Conservation (phyloP, 495 filamentous ascomycete genomes). For the Penicillium dipodomyicola region DNA sequence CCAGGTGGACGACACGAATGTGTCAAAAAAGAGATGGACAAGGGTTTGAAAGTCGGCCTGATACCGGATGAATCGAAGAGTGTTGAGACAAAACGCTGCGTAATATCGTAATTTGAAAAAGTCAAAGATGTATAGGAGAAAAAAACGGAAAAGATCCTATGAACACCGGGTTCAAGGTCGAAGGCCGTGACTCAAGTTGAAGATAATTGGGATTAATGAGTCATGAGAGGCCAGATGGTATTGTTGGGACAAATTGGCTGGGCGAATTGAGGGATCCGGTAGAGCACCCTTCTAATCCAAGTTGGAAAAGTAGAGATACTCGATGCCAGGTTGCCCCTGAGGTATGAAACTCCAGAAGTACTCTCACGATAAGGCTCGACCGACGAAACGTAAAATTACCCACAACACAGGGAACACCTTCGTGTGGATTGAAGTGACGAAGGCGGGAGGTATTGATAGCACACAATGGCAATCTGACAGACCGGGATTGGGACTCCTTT, state of each 20-base stretch:
- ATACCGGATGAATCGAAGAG: constrained; percentile 26
- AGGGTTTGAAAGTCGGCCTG: constrained; percentile 22
- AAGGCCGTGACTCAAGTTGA: constrained; percentile 37
- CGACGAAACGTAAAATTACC: constrained; percentile 18
- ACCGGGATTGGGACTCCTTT: constrained; percentile 3
- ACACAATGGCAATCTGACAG: background rate
- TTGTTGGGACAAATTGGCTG: background rate
- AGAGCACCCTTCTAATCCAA: constrained; percentile 40
- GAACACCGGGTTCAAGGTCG: constrained; percentile 46
- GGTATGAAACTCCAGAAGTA: constrained; percentile 31
- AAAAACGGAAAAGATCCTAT: constrained; percentile 32
- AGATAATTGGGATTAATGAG: constrained; percentile 38
- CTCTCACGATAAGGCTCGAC: constrained; percentile 24
- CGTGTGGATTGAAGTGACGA: constrained; percentile 7
- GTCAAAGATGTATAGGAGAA: constrained; percentile 32
- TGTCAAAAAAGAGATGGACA: constrained; percentile 42
- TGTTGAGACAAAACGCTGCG: constrained; percentile 44
- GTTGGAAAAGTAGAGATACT: constrained; percentile 38
- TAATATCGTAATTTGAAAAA: constrained; percentile 46
- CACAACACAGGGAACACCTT: constrained; percentile 8
- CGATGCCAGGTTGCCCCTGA: constrained; percentile 39
- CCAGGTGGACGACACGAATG: constrained; percentile 32
- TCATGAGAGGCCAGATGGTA: constrained; percentile 34
- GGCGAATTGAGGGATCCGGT: constrained; percentile 27
- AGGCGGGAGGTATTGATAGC: background rate